A percentile compares a stretch with the other conserved stretches of the same genome.
These are phyloP conservation scores for Iberis pinnata DNA, from an alignment of 345 rosid genomes.

Conservation along the genomic window DNA sequence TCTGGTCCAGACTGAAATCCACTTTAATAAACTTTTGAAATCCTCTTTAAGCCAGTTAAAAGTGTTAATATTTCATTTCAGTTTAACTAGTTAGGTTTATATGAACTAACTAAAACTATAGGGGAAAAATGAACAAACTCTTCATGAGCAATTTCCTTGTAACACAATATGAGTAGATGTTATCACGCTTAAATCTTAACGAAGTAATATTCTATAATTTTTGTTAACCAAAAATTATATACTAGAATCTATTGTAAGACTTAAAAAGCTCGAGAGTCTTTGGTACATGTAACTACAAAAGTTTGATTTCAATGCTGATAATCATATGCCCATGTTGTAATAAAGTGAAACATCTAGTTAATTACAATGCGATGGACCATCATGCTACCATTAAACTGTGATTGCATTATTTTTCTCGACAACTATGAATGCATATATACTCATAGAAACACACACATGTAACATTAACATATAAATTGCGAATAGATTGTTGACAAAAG, in stretches of 20 bases:
- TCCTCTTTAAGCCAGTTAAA: too few species aligned
- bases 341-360: constrained; percentile 23
- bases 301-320: constrained; percentile 9
- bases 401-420: constrained; percentile 10
- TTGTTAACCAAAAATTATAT: neutral
- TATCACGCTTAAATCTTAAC: constrained; percentile 1
- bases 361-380: constrained; percentile 7
- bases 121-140: too few species aligned
- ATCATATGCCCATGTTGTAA: constrained; percentile 21
- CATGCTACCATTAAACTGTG: neutral
- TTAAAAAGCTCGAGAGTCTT: neutral
- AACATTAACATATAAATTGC: constrained; percentile 1
- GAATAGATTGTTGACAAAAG: constrained; percentile 3
- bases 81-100: too few species aligned
- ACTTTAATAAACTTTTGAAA: too few species aligned
- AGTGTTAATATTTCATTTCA: too few species aligned
- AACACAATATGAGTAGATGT: too few species aligned
- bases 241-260: neutral
- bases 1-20: too few species aligned
- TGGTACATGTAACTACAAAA: constrained; percentile 8
- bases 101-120: too few species aligned
- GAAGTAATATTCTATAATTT: neutral
- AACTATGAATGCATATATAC: constrained; percentile 9
- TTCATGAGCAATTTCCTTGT: too few species aligned
- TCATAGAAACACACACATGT: neutral